These are phyloP conservation scores for Suillus bovinus DNA, from an alignment of 768 basidiomycete species.

Conservation along the genomic window DNA sequence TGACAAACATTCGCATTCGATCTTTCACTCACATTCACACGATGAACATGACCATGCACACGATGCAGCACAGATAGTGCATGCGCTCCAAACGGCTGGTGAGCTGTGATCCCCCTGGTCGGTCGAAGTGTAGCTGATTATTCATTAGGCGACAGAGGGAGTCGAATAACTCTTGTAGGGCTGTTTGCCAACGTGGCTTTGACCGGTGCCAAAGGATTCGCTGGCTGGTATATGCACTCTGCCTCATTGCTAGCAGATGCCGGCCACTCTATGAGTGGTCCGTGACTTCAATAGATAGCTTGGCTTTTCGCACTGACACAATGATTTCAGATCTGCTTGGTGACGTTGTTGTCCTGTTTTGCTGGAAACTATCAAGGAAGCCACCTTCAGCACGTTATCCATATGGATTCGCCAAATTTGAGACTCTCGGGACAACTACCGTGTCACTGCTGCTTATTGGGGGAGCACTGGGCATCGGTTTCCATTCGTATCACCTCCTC, in stretches of 20 bases:
- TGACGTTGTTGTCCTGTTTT: constrained; percentile 88
- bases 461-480: constrained; percentile 81
- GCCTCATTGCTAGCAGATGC: constrained; percentile 92
- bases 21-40: constrained; percentile 71
- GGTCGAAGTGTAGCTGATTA: neutral
- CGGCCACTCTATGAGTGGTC: constrained; percentile 87
- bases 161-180: constrained; percentile 82
- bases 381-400: constrained; percentile 82
- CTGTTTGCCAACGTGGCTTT: constrained; percentile 80
- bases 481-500: constrained; percentile 88
- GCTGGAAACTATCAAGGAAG: constrained; percentile 82
- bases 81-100: constrained; percentile 69
- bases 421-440: constrained; percentile 91
- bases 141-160: constrained; percentile 71
- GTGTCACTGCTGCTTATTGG: constrained; percentile 86
- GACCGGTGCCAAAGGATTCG: constrained; percentile 81
- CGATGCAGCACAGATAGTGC: constrained; percentile 67
- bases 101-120: constrained; percentile 20
- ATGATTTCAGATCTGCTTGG: constrained; percentile 67
- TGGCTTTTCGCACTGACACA: constrained; percentile 14
- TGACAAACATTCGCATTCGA: constrained; percentile 53
- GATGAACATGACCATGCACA: constrained; percentile 56
- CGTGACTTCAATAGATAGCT: constrained; percentile 26
- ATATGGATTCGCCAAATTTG: constrained; percentile 91
- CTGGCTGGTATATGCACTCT: constrained; percentile 89